phyloP scores from a whole-genome alignment of 2,329 filamentous ascomycete genomes.

The Acephala macrosclerotiorum region DNA sequence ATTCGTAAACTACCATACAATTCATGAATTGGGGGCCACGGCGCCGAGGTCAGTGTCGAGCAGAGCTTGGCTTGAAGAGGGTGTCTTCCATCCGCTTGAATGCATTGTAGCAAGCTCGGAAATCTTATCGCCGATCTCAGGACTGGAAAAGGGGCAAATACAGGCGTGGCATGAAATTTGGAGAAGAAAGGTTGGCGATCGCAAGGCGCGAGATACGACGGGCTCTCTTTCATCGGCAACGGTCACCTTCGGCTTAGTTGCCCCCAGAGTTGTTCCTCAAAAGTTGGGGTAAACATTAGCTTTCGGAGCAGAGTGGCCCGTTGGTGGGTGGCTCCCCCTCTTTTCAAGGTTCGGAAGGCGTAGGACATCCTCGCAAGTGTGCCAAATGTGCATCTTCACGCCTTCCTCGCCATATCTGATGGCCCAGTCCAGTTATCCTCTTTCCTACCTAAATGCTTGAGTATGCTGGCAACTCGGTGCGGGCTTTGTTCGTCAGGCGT shows the following conservation, averaged over 20 bases:
- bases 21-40: too few species aligned
- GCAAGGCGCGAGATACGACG: neutral
- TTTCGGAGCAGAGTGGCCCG: neutral
- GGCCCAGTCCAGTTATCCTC: neutral
- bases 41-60: neutral
- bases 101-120: neutral
- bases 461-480: neutral
- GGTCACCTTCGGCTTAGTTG: conserved; percentile 1
- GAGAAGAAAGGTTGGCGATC: neutral
- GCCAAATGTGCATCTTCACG: neutral
- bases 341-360: conserved; percentile 5
- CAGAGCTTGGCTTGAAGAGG: neutral
- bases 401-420: neutral
- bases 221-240: neutral
- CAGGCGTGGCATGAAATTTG: neutral
- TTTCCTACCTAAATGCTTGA: neutral
- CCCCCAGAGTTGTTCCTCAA: neutral
- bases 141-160: too few species aligned
- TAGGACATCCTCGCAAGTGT: neutral
- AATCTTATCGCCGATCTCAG: neutral
- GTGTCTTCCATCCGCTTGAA: neutral
- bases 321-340: neutral
- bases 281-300: neutral
- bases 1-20: too few species aligned
- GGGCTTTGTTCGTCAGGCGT: neutral